Base-by-base conservation (phyloP, 306 rosid genomes). In the Hippophae tibetana region DNA sequence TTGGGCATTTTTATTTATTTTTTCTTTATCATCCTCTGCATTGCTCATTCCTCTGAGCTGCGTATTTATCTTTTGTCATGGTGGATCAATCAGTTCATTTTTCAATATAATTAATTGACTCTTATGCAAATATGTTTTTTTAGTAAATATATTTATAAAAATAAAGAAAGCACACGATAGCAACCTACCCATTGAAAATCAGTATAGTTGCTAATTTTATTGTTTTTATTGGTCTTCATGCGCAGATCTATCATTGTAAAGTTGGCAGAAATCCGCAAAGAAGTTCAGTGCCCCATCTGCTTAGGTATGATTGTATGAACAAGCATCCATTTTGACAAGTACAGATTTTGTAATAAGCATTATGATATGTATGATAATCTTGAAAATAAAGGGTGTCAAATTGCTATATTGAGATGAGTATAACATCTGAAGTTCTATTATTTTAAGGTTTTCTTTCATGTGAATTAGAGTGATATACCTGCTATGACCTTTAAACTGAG, bases 241-340 rank as follows among this genome's bases (percentile, higher is more conserved):
- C 72, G 61, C 84, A 89, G 97, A 50, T 78, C 45, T 58, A 65
- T 86, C 43, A 43, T 53, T 43, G 69, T 89, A 66, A 77, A 74
- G 43, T 65, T 86, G 78, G 65, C 90, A 70, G 89, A 79, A n/a
- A 58, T 86, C n/a, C 86, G 88, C 59, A 82, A 74, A 68, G 86
- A 82, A 71, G 84, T 89, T 25, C 88, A 82, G 47, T 89, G 97
- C 51, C 94, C 95, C 9, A 86, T 86, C 81, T 89, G 97, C 69
- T 75, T 86, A 62, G 95, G 97, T 86, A 74, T 70, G 50, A 49
- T 59, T 67, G 23, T 51, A 42, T 54, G 1, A 49, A 10, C 25
- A 13, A 46, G 13, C 56, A 42, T 41, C 50, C 53, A 6, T 54
- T n/a, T 46, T 55, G 53, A 54, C 46, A 53, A 61, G 31, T 44